phyloP scores from a whole-genome alignment of 169 alveolate species.

The Neospora caninum region DNA sequence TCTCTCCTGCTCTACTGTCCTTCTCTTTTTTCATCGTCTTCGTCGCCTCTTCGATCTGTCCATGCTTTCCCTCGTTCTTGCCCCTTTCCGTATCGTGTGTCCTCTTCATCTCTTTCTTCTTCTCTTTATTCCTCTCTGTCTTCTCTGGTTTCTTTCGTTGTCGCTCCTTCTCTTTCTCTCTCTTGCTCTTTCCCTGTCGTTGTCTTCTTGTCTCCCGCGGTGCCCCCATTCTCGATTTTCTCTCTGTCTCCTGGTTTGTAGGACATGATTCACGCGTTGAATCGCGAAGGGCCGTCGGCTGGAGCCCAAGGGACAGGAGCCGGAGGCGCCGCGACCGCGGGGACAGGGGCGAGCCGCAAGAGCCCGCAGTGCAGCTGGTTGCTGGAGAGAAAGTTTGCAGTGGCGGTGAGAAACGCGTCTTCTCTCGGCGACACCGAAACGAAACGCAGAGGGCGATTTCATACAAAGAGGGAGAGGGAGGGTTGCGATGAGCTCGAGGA shows the following conservation, averaged over 20 bases:
- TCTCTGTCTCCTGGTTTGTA: background rate
- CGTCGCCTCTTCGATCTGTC: too few species aligned
- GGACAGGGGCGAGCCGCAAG: background rate
- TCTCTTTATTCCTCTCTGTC: too few species aligned
- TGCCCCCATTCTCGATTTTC: background rate
- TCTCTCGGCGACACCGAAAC: too few species aligned
- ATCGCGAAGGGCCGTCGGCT: background rate
- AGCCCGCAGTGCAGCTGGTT: conserved; percentile 19
- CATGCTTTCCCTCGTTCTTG: too few species aligned
- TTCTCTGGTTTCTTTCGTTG: too few species aligned
- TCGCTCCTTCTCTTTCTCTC: background rate
- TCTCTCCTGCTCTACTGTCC: too few species aligned
- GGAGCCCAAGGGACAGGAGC: background rate
- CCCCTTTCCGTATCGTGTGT: too few species aligned
- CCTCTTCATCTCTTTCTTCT: too few species aligned
- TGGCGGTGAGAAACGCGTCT: background rate
- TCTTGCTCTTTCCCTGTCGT: background rate
- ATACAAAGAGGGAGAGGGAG: too few species aligned
- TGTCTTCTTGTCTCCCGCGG: background rate
- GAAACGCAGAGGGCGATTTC: too few species aligned
- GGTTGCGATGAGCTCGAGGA: too few species aligned
- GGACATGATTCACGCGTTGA: background rate
- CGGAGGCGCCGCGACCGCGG: background rate
- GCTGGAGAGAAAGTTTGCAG: background rate
- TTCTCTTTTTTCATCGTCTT: too few species aligned